A percentile compares a stretch with the other conserved stretches of the same genome.
phyloP scores from a whole-genome alignment of 305 asterid genomes.

The Lippia alba region DNA sequence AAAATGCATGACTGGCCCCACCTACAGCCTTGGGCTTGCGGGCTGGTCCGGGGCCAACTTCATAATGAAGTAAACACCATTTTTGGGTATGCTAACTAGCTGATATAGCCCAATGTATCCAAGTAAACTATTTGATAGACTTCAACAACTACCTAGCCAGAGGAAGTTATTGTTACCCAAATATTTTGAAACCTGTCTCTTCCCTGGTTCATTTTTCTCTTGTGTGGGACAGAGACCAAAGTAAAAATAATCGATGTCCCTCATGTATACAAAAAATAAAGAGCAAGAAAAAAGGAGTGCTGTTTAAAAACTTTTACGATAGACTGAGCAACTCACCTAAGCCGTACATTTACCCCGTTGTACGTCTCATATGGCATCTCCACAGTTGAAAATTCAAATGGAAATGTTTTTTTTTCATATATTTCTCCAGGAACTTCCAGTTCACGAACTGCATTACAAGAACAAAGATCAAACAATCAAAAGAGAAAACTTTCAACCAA shows the following conservation, averaged over 20 bases:
- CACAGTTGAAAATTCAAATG: constrained; percentile 91
- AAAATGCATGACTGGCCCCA: too few species aligned
- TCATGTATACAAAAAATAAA: constrained; percentile 15
- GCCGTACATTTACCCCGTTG: constrained; percentile 92
- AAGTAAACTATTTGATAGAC: background rate
- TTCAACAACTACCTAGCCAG: background rate
- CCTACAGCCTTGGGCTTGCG: too few species aligned
- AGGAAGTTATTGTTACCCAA: constrained; percentile 7
- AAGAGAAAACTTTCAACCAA: constrained; percentile 14
- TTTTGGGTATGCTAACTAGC: too few species aligned
- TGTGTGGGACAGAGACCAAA: constrained; percentile 12
- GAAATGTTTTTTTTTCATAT: constrained; percentile 88
- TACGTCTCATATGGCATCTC: constrained; percentile 98
- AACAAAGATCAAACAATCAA: constrained; percentile 27
- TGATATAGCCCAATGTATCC: too few species aligned
- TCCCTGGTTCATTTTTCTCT: constrained; percentile 17
- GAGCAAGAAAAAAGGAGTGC: background rate
- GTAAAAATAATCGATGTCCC: constrained; percentile 2
- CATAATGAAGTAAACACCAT: too few species aligned
- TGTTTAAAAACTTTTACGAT: background rate
- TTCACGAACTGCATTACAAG: constrained; percentile 71
- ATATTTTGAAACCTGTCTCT: background rate
- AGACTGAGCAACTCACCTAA: constrained; percentile 59
- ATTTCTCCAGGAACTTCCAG: constrained; percentile 96
- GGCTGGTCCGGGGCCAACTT: too few species aligned